Evolutionary conservation across 2,329 filamentous ascomycete genomes (phyloP).

Genomic region (Colletotrichum phormii): DNA sequence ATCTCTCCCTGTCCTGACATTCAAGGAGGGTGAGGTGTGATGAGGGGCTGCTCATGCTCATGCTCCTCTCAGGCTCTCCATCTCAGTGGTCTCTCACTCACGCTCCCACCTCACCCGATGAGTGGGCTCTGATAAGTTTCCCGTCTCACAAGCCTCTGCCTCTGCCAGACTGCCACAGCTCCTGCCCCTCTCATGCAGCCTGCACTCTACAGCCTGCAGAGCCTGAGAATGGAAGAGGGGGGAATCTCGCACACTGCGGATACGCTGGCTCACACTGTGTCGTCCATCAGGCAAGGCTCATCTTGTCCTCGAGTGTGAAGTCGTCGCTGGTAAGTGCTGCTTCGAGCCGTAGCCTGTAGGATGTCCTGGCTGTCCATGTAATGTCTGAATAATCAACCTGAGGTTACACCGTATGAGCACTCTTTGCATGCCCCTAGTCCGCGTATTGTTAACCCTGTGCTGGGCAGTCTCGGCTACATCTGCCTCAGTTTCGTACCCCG

Average conservation of each 20-base stretch:
- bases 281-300: background rate
- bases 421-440: background rate
- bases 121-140: conserved; percentile 24
- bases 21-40: background rate
- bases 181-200: background rate
- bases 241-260: background rate
- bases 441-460: conserved; percentile 10
- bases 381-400: background rate
- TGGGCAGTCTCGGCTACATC: conserved; percentile 11
- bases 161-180: background rate
- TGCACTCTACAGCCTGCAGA: conserved; percentile 1
- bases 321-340: background rate
- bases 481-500: background rate
- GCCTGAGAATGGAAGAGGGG: background rate
- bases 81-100: background rate
- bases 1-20: conserved; percentile 27
- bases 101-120: conserved; percentile 8
- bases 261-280: conserved; percentile 29
- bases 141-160: conserved; percentile 23
- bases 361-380: background rate
- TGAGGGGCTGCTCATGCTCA: conserved; percentile 29
- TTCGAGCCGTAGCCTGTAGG: background rate
- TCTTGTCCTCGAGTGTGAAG: background rate
- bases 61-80: conserved; percentile 3
- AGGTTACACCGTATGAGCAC: background rate